Conservation (phyloP, 108 stramenopile genomes). For the Nitzschia sp. region DNA sequence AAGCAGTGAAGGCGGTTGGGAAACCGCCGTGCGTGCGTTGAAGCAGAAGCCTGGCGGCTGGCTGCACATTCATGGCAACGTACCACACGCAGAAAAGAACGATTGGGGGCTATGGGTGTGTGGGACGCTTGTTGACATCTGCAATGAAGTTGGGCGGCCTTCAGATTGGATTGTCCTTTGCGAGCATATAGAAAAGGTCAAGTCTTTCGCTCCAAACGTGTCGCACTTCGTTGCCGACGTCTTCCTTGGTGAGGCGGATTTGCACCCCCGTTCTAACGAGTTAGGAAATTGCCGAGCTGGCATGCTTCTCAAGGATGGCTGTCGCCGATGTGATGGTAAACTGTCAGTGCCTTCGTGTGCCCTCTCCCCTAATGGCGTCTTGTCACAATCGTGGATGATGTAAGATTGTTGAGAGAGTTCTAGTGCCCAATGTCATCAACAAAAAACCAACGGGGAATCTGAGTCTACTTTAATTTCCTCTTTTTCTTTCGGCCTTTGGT, state of each 20-base stretch:
- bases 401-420: neutral
- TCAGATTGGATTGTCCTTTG: slow-evolving; percentile 66
- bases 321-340: neutral
- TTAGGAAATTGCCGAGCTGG: slow-evolving; percentile 15
- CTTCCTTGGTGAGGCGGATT: slow-evolving; percentile 49
- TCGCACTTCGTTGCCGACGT: slow-evolving; percentile 89
- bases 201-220: slow-evolving; percentile 89
- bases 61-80: slow-evolving; percentile 96
- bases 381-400: slow-evolving; percentile 78
- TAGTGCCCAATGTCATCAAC: no score
- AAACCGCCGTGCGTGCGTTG: slow-evolving; percentile 76
- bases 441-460: no score
- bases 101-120: slow-evolving; percentile 78
- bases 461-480: slow-evolving; percentile 15
- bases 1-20: slow-evolving; percentile 90
- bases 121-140: slow-evolving; percentile 31
- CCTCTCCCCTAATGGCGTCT: slow-evolving; percentile 53
- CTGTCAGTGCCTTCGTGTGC: slow-evolving; percentile 69
- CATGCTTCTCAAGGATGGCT: slow-evolving; percentile 19
- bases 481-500: slow-evolving; percentile 9
- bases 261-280: slow-evolving; percentile 3
- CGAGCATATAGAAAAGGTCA: slow-evolving; percentile 84
- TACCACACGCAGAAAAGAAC: slow-evolving; percentile 54
- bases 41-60: slow-evolving; percentile 58
- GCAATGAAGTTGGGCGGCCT: slow-evolving; percentile 1